Base-by-base conservation (phyloP, 495 filamentous ascomycete genomes). In the Talaromyces adpressus region DNA sequence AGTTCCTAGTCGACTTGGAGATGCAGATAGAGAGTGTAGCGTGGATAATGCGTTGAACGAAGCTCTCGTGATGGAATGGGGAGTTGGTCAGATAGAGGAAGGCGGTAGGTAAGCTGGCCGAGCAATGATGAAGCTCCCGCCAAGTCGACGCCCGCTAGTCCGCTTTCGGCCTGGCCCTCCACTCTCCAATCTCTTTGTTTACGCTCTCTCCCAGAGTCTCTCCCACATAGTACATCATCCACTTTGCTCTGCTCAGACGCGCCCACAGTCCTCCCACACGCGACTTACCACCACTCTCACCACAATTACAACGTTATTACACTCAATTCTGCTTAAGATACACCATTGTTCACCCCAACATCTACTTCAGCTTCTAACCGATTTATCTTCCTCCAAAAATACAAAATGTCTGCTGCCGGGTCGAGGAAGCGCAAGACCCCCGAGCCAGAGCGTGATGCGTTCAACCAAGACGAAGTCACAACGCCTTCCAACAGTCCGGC, bases 371-470 rank as follows among this genome's bases (percentile, higher is more conserved):
- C 56, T 36, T 18, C n/a, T 1, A 11, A 7, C 20, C 14, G 29
- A 57, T 57, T 57, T 6, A n/a, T 18, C n/a, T 27, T 11, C 3
- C n/a, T 30, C 2, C 0, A 7, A 12, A 2, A 4, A 97, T 97
- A 72, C 63, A 68, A 62, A 67, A 89, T 89, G 88, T 74, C 84
- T 68, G 75, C 84, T 22, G 63, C 73, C 53, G 71, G 79, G 59
- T 72, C 80, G 36, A 79, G 72, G 68, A 89, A 89, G 72, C 84
- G 82, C 71, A 88, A 86, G 72, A 87, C 86, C 7, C 77, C 82
- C 32, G 76, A 79, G 63, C 71, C 77, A 6, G 69, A 76, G 53
- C 60, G 69, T 69, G 69, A 75, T 67, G 67, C 68, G 57, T 71
- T 67, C 61, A n/a, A 65, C 62, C 66, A 66, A 54, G 68, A 74